Evolutionary conservation across 1,284 basidiomycete species (phyloP).

Genomic region (Malassezia furfur): DNA sequence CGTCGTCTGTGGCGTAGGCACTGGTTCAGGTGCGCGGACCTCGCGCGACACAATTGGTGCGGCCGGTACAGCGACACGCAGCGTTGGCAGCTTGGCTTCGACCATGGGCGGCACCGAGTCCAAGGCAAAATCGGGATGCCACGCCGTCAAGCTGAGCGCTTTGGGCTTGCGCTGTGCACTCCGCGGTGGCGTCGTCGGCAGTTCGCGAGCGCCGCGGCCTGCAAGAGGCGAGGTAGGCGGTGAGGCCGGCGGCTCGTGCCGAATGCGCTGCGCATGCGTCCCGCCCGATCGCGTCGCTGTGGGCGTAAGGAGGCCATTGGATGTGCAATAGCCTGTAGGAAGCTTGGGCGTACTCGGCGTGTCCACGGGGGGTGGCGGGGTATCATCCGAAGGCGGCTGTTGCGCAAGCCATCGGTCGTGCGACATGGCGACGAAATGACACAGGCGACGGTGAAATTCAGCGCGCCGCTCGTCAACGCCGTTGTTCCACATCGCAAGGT

Average conservation of each 20-base stretch:
- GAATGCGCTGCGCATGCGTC: constrained; percentile 8
- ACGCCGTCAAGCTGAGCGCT: not conserved
- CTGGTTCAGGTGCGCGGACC: not conserved
- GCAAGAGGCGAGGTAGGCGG: not conserved
- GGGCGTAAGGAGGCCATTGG: constrained; percentile 11
- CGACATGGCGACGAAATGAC: constrained; percentile 21
- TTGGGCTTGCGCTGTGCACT: not conserved
- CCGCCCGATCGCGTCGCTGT: constrained; percentile 9
- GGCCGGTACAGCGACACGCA: not conserved
- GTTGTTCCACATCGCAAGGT: constrained; percentile 42
- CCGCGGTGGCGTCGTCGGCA: not conserved
- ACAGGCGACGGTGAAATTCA: constrained; percentile 26
- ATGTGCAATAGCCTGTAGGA: not conserved
- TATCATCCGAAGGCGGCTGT: constrained; percentile 7
- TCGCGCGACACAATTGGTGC: not conserved
- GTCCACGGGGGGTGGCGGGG: not conserved
- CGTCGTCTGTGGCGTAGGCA: not conserved
- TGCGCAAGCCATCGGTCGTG: constrained; percentile 30
- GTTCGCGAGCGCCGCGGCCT: not conserved
- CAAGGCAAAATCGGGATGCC: constrained; percentile 14
- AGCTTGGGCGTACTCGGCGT: not conserved
- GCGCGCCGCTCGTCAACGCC: constrained; percentile 36
- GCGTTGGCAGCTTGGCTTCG: constrained; percentile 8
- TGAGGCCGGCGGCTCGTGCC: not conserved
- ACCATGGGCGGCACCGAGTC: constrained; percentile 2